phyloP scores from a whole-genome alignment of 1,284 basidiomycete species.

The Leccinum fuscescens region DNA sequence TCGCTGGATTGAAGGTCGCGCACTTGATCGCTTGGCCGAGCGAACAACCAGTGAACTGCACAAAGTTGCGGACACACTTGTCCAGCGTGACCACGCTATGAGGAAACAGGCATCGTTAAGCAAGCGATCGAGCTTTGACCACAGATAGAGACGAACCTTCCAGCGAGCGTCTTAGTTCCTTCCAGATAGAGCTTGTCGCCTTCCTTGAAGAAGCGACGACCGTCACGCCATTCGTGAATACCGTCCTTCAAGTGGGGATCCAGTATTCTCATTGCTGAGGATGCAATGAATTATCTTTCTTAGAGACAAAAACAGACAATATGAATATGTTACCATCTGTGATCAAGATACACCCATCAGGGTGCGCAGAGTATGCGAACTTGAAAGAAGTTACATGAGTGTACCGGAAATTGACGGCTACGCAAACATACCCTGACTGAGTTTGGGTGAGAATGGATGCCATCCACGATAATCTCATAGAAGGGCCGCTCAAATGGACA shows the following conservation, averaged over 20 bases:
- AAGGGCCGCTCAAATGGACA: constrained; percentile 68
- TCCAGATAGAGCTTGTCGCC: constrained; percentile 81
- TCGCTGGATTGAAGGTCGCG: constrained; percentile 81
- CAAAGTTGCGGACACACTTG: constrained; percentile 83
- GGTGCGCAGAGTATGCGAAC: constrained; percentile 82
- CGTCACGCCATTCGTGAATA: constrained; percentile 83
- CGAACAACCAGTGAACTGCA: constrained; percentile 77
- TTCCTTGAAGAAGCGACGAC: constrained; percentile 74
- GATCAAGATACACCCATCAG: constrained; percentile 83
- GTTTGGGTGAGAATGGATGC: constrained; percentile 88
- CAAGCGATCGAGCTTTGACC: neutral
- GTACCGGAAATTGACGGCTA: constrained; percentile 5
- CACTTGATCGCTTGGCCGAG: constrained; percentile 82
- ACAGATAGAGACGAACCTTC: constrained; percentile 46
- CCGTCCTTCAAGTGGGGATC: constrained; percentile 85
- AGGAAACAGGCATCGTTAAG: neutral
- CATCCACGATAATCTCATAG: constrained; percentile 89
- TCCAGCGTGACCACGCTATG: constrained; percentile 75
- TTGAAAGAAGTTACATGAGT: constrained; percentile 30
- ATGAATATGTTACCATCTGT: constrained; percentile 67
- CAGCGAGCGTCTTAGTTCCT: constrained; percentile 84
- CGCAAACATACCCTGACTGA: constrained; percentile 68
- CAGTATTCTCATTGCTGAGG: constrained; percentile 77
- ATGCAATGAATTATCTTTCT: neutral
- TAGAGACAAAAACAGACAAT: neutral